Evolutionary conservation across 257 asterid genomes (phyloP), one percentile per base, ranked within the genome.

Genomic region (Euphrasia confusa): DNA sequence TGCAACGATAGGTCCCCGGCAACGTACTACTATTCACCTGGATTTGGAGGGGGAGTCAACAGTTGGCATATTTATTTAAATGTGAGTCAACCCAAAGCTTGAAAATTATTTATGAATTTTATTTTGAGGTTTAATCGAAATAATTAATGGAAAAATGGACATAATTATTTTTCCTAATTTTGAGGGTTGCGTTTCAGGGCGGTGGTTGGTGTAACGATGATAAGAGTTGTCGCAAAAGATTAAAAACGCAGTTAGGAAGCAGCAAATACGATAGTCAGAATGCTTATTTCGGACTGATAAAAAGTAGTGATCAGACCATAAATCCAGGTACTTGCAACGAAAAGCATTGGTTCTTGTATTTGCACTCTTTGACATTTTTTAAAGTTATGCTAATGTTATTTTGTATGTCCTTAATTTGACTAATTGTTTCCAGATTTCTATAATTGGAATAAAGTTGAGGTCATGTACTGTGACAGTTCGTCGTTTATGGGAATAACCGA

Each of bases 401-500:
- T 21, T 21, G 24, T 21, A 21, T 21, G 24, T 21, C 12, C 2
- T 45, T 45, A 45, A 45, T 4, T 12, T 47, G 10, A 17, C 1
- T 21, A 21, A 21, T 30, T 30, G 33, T 30, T 0, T 30, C 5
- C 33, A 37, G 52, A 60, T 60, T 60, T 76, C 47, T 65, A 58
- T 13, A 68, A 68, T 17, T 76, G 78, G 81, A 68, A 72, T 33
- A 65, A 27, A 14, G 64, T 68, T 14, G 5, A 0, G 7, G 21
- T 76, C 0, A 1, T 2, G 10, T 72, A 76, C 3, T 76, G 81
- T 44, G 81, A 76, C 30, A 64, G 78, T 10, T 61, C 67, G 1
- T 72, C 75, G 1, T 76, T 26, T 15, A 18, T 63, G 57, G 75
- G 75, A 2, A 61, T 68, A 1, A 64, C 53, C 2, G n/a, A 50